phyloP scores from a whole-genome alignment of 345 rosid genomes.

The Bruguiera parviflora region DNA sequence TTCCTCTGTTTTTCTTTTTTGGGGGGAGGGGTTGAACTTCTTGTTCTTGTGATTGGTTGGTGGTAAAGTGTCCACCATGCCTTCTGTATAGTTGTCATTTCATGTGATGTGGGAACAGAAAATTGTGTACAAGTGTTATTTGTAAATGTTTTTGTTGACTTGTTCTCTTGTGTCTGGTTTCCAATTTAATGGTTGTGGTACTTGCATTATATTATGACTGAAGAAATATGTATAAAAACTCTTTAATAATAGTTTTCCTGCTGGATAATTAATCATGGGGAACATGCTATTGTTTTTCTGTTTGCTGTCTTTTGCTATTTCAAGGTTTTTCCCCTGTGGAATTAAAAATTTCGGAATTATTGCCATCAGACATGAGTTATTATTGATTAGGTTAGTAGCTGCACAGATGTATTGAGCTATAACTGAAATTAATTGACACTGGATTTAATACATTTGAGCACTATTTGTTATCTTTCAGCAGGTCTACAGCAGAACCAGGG shows the following conservation, averaged over 20 bases:
- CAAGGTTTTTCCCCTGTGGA: not conserved
- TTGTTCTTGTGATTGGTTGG: not conserved
- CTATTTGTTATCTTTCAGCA: conserved; percentile 29
- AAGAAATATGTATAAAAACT: not conserved
- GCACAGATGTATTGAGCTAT: not conserved
- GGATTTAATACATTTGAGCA: not conserved
- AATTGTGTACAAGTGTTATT: not conserved
- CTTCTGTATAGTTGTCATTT: not conserved
- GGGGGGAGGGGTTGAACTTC: too few species aligned
- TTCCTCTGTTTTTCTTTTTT: too few species aligned
- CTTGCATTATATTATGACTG: not conserved
- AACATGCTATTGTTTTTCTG: not conserved
- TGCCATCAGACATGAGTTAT: not conserved
- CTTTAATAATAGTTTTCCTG: too few species aligned
- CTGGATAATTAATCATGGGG: not conserved
- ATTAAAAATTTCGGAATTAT: not conserved
- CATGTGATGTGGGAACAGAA: not conserved
- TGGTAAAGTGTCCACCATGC: not conserved
- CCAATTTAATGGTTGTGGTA: not conserved
- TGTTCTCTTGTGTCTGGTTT: not conserved
- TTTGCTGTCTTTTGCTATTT: not conserved
- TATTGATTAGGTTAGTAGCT: not conserved
- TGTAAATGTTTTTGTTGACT: not conserved
- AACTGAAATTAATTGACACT: not conserved
- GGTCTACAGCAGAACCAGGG: conserved; percentile 93